Evolutionary conservation across 2,329 filamentous ascomycete genomes (phyloP), one percentile per base, ranked within the genome.

Genomic region (Thelonectria discophora): DNA sequence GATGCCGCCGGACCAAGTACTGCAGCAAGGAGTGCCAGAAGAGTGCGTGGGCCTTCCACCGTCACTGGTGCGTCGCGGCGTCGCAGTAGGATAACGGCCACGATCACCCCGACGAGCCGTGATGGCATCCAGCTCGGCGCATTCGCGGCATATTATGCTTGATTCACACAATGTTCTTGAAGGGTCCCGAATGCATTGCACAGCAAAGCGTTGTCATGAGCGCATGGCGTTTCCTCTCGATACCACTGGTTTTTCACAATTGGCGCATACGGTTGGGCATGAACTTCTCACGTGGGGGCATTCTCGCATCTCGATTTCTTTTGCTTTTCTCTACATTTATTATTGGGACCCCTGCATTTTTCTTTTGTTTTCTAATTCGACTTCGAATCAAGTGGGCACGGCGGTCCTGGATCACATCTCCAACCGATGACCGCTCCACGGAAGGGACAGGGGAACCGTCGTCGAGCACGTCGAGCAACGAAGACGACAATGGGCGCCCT

Each of bases 21-120:
- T 99, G 95, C 88, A 97, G 94, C 86, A 99, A 99, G 79, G 95
- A 99, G 78, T 99, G 95, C 79, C 95, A 99, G 80, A 98, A 98
- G 83, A 96, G 92, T 71, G 96, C 95, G 10, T 99, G 95, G 95
- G 93, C 95, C 27, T 98, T 93, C 79, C 95, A 99, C 76, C 89
- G 95, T 63, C 96, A 98, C 80, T 99, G 95, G 95, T 99, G 95
- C 76, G 90, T 95, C 60, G 89, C 90, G 62, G 91, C 91, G 51
- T 81, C 84, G 34, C 82, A 84, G 78, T 86, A 76, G 63, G 55
- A 48, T 52, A 9, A 64, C 40, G 52, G 27, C 12, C 50, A 49
- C 37, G 54, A 55, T 68, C 62, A 55, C 60, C 55, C 64, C 57
- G 60, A 65, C 60, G 55, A 58, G 64, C 64, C 55, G 59, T 57